A percentile compares a stretch with the other conserved stretches of the same genome.
Conservation (phyloP, 176 grass and related monocot genomes). For the Paspalum vaginatum region DNA sequence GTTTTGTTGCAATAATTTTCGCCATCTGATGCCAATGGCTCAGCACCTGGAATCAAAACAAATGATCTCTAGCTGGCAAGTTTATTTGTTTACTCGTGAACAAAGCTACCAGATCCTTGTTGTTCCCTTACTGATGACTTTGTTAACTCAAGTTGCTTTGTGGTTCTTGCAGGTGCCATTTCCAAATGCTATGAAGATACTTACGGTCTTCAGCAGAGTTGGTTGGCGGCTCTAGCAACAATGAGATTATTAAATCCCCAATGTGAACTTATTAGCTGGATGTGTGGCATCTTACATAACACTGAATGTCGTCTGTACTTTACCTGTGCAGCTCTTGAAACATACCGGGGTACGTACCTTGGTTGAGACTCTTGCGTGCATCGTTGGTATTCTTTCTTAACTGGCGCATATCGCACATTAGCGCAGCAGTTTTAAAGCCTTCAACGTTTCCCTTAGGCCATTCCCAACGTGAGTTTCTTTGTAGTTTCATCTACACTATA, state of each 20-base stretch:
- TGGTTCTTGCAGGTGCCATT: slow-evolving; percentile 13
- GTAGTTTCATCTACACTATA: too few species aligned
- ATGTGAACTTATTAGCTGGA: slow-evolving; percentile 22
- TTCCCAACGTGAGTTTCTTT: too few species aligned
- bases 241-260: not conserved
- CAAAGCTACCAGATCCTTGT: not conserved
- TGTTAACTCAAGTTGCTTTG: slow-evolving; percentile 26
- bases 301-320: not conserved
- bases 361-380: not conserved
- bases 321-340: not conserved
- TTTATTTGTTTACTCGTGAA: not conserved
- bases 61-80: not conserved
- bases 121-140: slow-evolving; percentile 5
- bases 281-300: not conserved
- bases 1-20: not conserved
- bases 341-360: not conserved
- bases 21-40: not conserved
- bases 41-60: not conserved
- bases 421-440: not conserved
- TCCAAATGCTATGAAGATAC: slow-evolving; percentile 10
- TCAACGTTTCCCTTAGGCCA: not conserved
- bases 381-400: not conserved
- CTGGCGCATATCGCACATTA: not conserved
- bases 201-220: not conserved
- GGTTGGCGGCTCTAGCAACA: not conserved